Base-by-base conservation (phyloP, 2,329 filamentous ascomycete genomes). In the Ceratocystis alfenasii region DNA sequence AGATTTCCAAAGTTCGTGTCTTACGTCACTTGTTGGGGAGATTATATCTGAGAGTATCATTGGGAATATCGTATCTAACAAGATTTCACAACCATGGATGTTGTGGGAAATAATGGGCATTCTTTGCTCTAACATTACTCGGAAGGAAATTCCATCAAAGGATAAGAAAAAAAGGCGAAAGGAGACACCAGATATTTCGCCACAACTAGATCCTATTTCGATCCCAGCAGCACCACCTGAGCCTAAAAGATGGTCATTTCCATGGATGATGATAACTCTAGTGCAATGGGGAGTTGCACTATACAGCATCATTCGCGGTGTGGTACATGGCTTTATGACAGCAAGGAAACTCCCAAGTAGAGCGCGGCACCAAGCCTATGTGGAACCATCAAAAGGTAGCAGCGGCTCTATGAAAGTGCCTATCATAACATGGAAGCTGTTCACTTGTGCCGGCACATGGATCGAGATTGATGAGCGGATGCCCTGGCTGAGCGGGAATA, bases 31-130 rank as follows among this genome's bases (percentile, higher is more conserved):
- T 68, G 87, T 96, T 69, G 85, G 86, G 65, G 90, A 96, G 75
- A 88, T 97, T 69, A 81, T 97, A 68, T 89, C 91, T 5, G 91
- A 96, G 75, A 85, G 95, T 74, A 89, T 97, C 69, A 80, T 99
- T 69, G 90, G 90, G 69, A 91, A 90, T 70, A 82, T 88, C 67
- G 80, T 96, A 71, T 85, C 86, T 71, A 88, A 87, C 71, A 95
- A 88, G 74, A 81, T 88, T 50, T 90, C 88, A 70, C 87, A 97
- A 76, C 89, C 89, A 28, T 95, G 90, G 89, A 82, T 96, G 72
- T 76, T 97, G 70, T 96, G 88, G 84, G 91, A 95, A 74, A 82
- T 84, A 67, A 82, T 95, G 68, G 87, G 86, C 70, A 95, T 93
- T 73, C 76, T 87, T 68, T 81, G 79, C n/a, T 77, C 77, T 69